Base-by-base conservation (phyloP, 148 eudicot genomes). In the Chenopodium formosanum region DNA sequence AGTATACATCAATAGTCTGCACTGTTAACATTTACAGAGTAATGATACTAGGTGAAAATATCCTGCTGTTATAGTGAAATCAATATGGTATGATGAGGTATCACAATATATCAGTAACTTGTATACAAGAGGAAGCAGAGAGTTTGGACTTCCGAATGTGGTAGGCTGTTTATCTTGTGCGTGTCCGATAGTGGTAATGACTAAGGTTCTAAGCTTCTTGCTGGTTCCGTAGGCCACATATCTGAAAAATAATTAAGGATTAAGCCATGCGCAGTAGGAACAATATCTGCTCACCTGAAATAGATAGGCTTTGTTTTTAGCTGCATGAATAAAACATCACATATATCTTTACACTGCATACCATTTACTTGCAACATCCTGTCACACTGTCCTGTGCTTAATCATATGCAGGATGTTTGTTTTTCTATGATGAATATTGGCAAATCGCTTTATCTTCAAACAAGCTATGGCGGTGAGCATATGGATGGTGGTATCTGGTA, bases 321-420 rank as follows among this genome's bases (percentile, higher is more conserved):
- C 23, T 22, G 46, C 46, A 70, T 44, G 7, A 66, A 37, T 44
- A 65, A 60, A 62, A 31, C 16, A 48, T 52, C 10, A 0, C 13
- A 46, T 17, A 22, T 22, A 63, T 29, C 20, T 40, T 9, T 73
- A 46, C 23, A 40, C 62, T 79, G 23, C 53, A 9, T 46, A 27
- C 5, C 50, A 17, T 75, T 74, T 48, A 22, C 44, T 17, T 52
- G 40, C 78, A 53, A 37, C 79, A 32, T 40, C 46, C 29, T 77
- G 46, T 78, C 25, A 66, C 40, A 63, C n/a, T 10, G 37, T 68
- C 65, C 27, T 70, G 50, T 74, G 32, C 19, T 81, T 50, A 40
- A 32, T 76, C 27, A 32, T 81, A 76, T 87, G 83, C 78, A 95
- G 98, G 99, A 89, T 81, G 86, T 88, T 56, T 95, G 97, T 73